Percentiles rank a stretch among this genome's conserved stretches.
Evolutionary conservation across 805 yeast genomes (phyloP).

Genomic region (Candida dendrica): DNA sequence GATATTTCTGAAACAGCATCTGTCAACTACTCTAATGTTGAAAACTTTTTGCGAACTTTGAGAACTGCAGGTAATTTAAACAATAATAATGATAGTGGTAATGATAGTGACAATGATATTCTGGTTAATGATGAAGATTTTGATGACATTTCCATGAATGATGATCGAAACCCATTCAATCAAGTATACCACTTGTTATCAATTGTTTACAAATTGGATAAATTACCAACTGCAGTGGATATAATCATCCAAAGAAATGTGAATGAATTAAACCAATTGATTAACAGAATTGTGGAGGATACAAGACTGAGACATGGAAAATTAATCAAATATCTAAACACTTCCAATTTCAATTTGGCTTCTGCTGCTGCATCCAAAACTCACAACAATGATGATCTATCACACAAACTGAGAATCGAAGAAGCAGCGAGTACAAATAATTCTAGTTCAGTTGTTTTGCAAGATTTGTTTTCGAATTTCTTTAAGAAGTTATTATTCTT

Average conservation of each 20-base stretch:
- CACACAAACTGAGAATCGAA: constrained; percentile 19
- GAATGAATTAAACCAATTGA: constrained; percentile 55
- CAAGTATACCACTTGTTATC: constrained; percentile 47
- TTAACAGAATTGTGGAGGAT: constrained; percentile 58
- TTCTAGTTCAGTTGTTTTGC: constrained; percentile 45
- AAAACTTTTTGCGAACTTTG: constrained; percentile 26
- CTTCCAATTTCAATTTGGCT: constrained; percentile 3
- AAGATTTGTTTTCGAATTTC: constrained; percentile 66
- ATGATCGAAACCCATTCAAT: constrained; percentile 39
- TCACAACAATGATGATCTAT: constrained; percentile 19
- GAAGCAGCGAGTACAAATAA: constrained; percentile 32
- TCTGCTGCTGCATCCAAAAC: constrained; percentile 4
- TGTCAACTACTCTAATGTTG: constrained; percentile 26
- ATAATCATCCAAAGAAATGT: constrained; percentile 47
- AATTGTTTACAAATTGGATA: constrained; percentile 53
- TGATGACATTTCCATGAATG: constrained; percentile 23
- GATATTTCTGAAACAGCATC: constrained; percentile 46
- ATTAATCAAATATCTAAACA: constrained; percentile 23
- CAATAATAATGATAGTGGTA: constrained; percentile 25
- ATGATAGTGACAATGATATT: constrained; percentile 13
- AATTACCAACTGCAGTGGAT: constrained; percentile 51
- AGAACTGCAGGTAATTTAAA: constrained; percentile 3
- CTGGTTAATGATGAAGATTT: constrained; percentile 12
- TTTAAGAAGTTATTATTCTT: constrained; percentile 57
- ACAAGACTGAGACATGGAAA: constrained; percentile 50